Base-by-base conservation (phyloP, 192 early-diverging fungal species). In the Martensiomyces pterosporus region DNA sequence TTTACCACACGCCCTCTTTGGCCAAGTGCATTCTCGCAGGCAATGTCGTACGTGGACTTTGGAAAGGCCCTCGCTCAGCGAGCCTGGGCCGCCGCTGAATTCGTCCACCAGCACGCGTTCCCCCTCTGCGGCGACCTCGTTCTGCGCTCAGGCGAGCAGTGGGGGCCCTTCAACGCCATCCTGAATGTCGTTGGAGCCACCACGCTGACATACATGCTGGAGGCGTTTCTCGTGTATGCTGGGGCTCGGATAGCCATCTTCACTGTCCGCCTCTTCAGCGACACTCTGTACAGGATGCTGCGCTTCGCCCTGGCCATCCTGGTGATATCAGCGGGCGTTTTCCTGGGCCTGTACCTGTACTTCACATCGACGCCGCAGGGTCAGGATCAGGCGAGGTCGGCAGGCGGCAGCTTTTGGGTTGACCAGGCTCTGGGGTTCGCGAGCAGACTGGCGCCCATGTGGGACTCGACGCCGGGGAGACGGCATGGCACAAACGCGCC, bases 211-310 rank as follows among this genome's bases (percentile, higher is more conserved):
- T 61, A 58, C 26, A 16, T 40, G 15, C 21, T 62, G 18, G 70
- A 74, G 40, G 39, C 26, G 0, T 12, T 66, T 6, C 12, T 55
- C 8, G 29, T 74, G 5, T 62, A 58, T 24, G 4, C 55, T 2
- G 33, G 40, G 4, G 40, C 49, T 6, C 46, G 43, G 5, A 24
- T 62, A 18, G 36, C 29, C 4, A 14, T 57, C n/a, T 41, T 38
- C 14, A 38, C 45, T 9, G 39, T 62, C n/a, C 46, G 57, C 9
- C 37, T 55, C 24, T 47, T 73, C n/a, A 57, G 63, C 63, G 47
- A 44, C 49, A 73, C 69, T 37, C 54, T 73, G 5, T 73, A 57
- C 36, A 53, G 69, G 12, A 39, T 73, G 9, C 10, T 73, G 34
- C 53, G 58, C 1, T 23, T 66, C 15, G 17, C 48, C 14, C 27